A percentile compares a stretch with the other conserved stretches of the same genome.
These are phyloP conservation scores for Astraeus odoratus DNA, from an alignment of 768 basidiomycete species.

Conservation along the genomic window DNA sequence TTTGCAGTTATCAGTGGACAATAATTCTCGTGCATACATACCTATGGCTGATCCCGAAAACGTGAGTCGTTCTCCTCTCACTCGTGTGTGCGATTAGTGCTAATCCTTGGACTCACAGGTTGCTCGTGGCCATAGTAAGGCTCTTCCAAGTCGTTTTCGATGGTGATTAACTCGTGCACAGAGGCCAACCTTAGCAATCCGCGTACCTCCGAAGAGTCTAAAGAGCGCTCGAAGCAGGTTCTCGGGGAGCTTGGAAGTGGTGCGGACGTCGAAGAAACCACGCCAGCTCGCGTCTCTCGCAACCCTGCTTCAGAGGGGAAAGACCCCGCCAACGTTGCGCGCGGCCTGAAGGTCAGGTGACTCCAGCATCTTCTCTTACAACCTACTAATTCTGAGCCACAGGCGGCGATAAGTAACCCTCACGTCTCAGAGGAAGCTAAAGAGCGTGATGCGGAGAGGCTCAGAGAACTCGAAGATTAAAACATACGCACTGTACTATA, in stretches of 20 bases:
- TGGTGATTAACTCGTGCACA: constrained; percentile 3
- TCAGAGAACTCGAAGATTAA: constrained; percentile 8
- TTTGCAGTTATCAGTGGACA: no score
- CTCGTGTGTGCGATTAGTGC: neutral
- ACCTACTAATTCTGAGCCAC: neutral
- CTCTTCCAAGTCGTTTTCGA: neutral
- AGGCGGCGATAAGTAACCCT: constrained; percentile 21
- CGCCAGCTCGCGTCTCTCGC: neutral
- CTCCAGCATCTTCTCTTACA: no score
- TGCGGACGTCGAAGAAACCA: constrained; percentile 13
- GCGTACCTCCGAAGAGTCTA: constrained; percentile 15
- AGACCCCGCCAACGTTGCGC: constrained; percentile 13
- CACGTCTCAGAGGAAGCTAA: constrained; percentile 15
- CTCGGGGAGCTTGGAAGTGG: constrained; percentile 15
- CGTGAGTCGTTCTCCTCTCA: constrained; percentile 4
- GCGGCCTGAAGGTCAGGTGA: constrained; percentile 15
- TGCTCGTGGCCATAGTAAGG: constrained; percentile 11
- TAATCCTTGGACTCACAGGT: constrained; percentile 7
- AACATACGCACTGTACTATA: neutral
- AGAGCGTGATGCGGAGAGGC: constrained; percentile 6
- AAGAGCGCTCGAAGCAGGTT: constrained; percentile 18
- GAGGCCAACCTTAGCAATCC: constrained; percentile 23
- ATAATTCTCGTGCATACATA: no score
- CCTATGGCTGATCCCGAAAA: constrained; percentile 16
- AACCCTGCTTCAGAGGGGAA: constrained; percentile 1